Percentiles rank a stretch among this genome's conserved stretches.
Conservation (phyloP, 352 stramenopile genomes). For the Hyaloperonospora arabidopsidis region DNA sequence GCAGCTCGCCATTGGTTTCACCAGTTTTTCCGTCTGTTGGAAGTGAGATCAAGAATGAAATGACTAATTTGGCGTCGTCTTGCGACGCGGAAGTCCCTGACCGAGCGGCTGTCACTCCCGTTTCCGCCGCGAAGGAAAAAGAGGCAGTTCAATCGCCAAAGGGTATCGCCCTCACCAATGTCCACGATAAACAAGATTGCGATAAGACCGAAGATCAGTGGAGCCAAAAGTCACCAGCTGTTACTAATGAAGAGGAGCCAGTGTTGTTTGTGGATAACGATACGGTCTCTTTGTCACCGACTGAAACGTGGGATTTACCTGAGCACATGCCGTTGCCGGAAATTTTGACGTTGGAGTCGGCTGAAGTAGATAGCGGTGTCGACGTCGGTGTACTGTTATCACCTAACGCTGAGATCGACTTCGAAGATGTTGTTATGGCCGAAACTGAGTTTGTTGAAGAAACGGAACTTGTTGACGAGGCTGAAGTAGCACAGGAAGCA, state of each 20-base stretch:
- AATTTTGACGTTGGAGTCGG: constrained; percentile 11
- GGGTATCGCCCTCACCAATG: constrained; percentile 8
- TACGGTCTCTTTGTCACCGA: constrained; percentile 24
- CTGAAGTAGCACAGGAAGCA: constrained; percentile 11
- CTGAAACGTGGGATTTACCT: constrained; percentile 28
- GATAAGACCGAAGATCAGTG: constrained; percentile 26
- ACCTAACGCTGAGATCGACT: constrained; percentile 5
- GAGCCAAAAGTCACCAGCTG: constrained; percentile 6
- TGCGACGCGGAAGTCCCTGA: constrained; percentile 6
- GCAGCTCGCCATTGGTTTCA: constrained; percentile 24
- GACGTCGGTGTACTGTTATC: constrained; percentile 14
- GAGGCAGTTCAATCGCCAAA: constrained; percentile 4
- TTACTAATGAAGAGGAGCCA: constrained; percentile 17
- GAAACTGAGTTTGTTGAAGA: constrained; percentile 13
- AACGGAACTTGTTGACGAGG: constrained; percentile 12
- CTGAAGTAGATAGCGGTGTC: constrained; percentile 14
- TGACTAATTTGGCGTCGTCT: constrained; percentile 4
- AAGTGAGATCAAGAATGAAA: constrained; percentile 8
- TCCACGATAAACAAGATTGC: constrained; percentile 17
- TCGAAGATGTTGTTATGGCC: constrained; percentile 11
- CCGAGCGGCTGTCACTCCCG: constrained; percentile 1
- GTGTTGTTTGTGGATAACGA: constrained; percentile 21
- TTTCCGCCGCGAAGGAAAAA: constrained; percentile 7
- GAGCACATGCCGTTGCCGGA: constrained; percentile 22
- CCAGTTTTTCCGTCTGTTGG: constrained; percentile 16